Conservation (phyloP, 2,329 filamentous ascomycete genomes). For the Neonectria magnoliae region DNA sequence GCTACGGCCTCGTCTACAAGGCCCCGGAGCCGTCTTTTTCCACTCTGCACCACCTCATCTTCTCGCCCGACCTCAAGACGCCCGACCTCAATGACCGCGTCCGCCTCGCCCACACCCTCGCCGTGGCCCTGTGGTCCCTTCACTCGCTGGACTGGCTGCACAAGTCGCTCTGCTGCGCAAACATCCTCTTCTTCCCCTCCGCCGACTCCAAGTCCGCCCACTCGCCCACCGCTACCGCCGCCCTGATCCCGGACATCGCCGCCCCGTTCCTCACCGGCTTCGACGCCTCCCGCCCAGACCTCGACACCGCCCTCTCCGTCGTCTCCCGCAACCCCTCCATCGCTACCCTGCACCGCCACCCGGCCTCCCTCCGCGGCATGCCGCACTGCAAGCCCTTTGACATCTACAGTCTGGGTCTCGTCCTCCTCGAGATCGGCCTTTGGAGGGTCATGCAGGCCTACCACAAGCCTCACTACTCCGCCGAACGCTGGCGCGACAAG, state of each 20-base stretch:
- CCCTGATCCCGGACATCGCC: constrained; percentile 52
- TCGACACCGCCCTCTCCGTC: constrained; percentile 60
- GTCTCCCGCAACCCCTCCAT: constrained; percentile 54
- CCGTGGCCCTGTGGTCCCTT: constrained; percentile 59
- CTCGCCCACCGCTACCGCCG: constrained; percentile 48
- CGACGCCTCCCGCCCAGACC: constrained; percentile 63
- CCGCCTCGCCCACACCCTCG: constrained; percentile 53
- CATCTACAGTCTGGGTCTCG: constrained; percentile 62
- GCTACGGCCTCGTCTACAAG: constrained; percentile 57
- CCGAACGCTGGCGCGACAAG: constrained; percentile 54
- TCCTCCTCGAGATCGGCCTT: constrained; percentile 62
- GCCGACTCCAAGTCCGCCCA: constrained; percentile 47
- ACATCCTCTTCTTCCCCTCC: constrained; percentile 64
- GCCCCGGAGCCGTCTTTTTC: constrained; percentile 49
- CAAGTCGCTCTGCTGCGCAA: constrained; percentile 64
- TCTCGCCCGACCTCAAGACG: constrained; percentile 49
- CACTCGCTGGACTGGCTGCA: constrained; percentile 66
- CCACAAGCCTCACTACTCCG: constrained; percentile 54
- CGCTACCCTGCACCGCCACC: constrained; percentile 59
- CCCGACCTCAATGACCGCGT: constrained; percentile 58
- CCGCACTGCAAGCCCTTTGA: constrained; percentile 61
- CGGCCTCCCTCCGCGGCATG: constrained; percentile 52
- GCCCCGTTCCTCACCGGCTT: constrained; percentile 62
- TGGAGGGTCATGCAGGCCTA: constrained; percentile 56
- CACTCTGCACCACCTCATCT: constrained; percentile 53